These are phyloP conservation scores for Magnusiomyces paraingens DNA, from an alignment of 1,139 yeast genomes.

Conservation along the genomic window DNA sequence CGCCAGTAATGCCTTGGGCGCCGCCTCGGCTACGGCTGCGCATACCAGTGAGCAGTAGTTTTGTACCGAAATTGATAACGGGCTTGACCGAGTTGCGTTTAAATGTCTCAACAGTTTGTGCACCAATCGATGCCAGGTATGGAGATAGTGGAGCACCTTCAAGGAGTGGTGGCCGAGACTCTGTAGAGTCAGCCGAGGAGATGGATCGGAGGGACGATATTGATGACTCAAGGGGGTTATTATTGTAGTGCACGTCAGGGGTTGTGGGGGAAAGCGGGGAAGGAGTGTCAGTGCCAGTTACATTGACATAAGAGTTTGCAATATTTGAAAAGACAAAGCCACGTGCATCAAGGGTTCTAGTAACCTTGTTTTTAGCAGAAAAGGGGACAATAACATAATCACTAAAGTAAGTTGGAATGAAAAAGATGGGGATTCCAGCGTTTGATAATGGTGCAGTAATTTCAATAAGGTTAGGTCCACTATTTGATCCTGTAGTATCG, in stretches of 20 bases:
- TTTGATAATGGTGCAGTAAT: slow-evolving; percentile 55
- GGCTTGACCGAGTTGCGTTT: slow-evolving; percentile 31
- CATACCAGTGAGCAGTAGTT: slow-evolving; percentile 56
- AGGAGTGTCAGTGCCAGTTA: neutral
- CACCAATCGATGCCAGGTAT: slow-evolving; percentile 25
- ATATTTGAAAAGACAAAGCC: slow-evolving; percentile 43
- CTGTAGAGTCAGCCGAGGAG: slow-evolving; percentile 2
- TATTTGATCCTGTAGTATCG: slow-evolving; percentile 55
- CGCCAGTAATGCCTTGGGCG: slow-evolving; percentile 10
- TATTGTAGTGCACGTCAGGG: neutral
- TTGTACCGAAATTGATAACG: slow-evolving; percentile 36
- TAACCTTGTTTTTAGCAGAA: slow-evolving; percentile 40
- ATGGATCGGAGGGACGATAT: neutral
- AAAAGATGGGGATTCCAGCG: slow-evolving; percentile 54
- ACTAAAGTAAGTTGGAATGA: slow-evolving; percentile 58
- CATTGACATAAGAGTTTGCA: slow-evolving; percentile 26
- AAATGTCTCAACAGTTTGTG: slow-evolving; percentile 41
- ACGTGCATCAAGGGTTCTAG: slow-evolving; percentile 39
- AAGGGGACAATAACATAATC: slow-evolving; percentile 61
- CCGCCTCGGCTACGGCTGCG: slow-evolving; percentile 42
- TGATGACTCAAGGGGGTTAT: slow-evolving; percentile 1
- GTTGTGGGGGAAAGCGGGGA: neutral
- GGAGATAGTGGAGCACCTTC: slow-evolving; percentile 3
- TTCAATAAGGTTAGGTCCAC: slow-evolving; percentile 50
- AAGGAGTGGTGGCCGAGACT: slow-evolving; percentile 12